Base-by-base conservation (phyloP, 1,139 yeast species). In the Candida tropicalis region DNA sequence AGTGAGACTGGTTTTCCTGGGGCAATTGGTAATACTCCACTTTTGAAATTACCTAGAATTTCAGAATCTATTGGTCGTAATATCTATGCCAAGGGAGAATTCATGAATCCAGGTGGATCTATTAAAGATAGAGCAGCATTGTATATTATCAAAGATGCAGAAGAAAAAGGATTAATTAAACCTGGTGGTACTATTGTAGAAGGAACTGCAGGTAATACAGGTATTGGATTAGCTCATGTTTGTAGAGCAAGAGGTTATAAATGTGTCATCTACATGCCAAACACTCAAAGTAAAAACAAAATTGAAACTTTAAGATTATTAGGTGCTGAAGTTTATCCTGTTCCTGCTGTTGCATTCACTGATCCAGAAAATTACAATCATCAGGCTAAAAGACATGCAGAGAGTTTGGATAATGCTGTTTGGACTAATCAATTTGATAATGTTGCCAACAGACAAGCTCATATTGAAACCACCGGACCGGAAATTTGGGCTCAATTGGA, bases 351-450 rank as follows among this genome's bases (percentile, higher is more conserved):
- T 18, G 87, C 96, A 4, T 83, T 74, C 54, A 82, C 82, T 36
- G 84, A 88, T 61, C 95, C 96, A 3, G 74, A 80, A 60, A 88
- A 88, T 65, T 88, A 83, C 66, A 88, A 87, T 65, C 91, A 87
- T 62, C 87, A 85, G 62, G 96, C 96, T 17, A 77, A 77, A 57
- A 77, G 91, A 54, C 95, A 87, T 58, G 96, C 96, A 2, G 95
- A 87, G 53, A 53, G 65, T 23, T 63, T 84, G 47, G 78, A 75
- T 3, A 87, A 87, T 58, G 93, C 96, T 0, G 91, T 86, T 11
- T 89, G 96, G 96, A 89, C 96, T 11, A 84, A 88, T 61, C 96
- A 88, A 62, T 89, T 88, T 61, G 96, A 90, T 62, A 90, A 89
- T 62, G 63, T 76, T 35, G 95, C 95, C 50, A 89, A 90, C 65